Base-by-base conservation (phyloP, 2,329 filamentous ascomycete species). In the Arthrobotrys entomopaga region DNA sequence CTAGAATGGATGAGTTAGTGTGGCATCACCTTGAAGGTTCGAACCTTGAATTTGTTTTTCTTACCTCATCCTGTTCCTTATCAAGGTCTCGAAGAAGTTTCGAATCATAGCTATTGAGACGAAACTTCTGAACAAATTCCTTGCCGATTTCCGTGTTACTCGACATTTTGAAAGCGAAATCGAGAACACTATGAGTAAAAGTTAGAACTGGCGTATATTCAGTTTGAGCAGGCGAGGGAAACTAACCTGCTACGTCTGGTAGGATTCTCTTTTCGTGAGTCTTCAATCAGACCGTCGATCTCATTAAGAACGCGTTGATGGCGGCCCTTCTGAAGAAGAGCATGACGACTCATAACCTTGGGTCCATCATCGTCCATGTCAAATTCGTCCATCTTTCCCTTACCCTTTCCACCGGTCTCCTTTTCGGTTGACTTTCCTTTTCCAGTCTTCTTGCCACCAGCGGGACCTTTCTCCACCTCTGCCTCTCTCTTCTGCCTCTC, bases 261-360 rank as follows among this genome's bases (percentile, higher is more conserved):
- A 6, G 63, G 63, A 38, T 67, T 74, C 52, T 74, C 57, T 38
- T 66, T 74, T n/a, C 64, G 60, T 1, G 63, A 64, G 57, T 74
- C 70, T 38, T 74, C 70, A 10, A 67, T 54, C 48, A 74, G 50
- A 19, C 63, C 70, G n/a, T 74, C 65, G 16, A 74, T 66, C 43
- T 67, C 70, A 34, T 74, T 67, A 34, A 74, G 70, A 26, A 74
- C 63, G 10, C 57, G 56, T 49, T 74, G 70, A 42, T 74, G 70
- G 10, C 63, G 63, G 5, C 70, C 70, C 22, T 67, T 74, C 46
- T 74, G 63, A 5, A 74, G 43, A 6, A 74, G 63, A 13, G 64
- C 70, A 43, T 74, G 70, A 19, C 63, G 63, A 49, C 70, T 74
- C 63, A 64, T 48, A 38, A 74, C 70, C 34, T 67, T 74, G 1